Evolutionary conservation across 1,284 basidiomycete species (phyloP), one percentile per base, ranked within the genome.

Genomic region (Cryptococcus sp.): DNA sequence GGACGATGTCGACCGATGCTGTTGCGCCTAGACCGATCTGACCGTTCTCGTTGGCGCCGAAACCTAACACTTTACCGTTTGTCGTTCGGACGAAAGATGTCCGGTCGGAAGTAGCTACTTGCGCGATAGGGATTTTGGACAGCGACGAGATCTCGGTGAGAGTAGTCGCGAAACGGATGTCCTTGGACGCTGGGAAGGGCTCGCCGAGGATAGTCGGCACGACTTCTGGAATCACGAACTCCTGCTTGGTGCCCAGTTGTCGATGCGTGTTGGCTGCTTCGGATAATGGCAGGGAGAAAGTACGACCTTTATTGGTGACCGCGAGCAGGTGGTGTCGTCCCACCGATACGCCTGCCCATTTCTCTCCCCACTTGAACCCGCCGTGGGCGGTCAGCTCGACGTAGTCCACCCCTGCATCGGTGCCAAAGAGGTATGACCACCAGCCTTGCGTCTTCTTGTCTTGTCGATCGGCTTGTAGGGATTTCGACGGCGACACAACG

Each of bases 291-390:
- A 91, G 86, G 0, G 87, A 85, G 71, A 91, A 94, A 2, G 89
- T 85, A 51, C 91, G 85, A 1, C 93, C 93, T 47, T 84, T 81
- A 25, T 86, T 89, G 3, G 93, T 93, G 13, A 95, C 79, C 0
- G 91, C 92, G 17, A 97, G 84, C 7, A 97, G 80, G 73, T 98
- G 94, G 70, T 91, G 85, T 20, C 81, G 77, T 8, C 94, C 93
- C 1, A 87, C 84, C 0, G 86, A 83, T 23, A 95, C 86, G 1
- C 86, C 86, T 0, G 83, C 77, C 71, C 93, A 88, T 65, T 83
- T 83, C 70, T 86, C 85, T 13, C 85, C 84, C 77, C 84, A 64
- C 41, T 72, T 68, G 6, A 85, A 74, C 19, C 78, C 76, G 57
- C 86, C 85, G 17, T 83, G 77, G 3, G 82, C 63, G 45, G 70